phyloP scores from a whole-genome alignment of 1,139 yeast species.

The Suhomyces bribrorum region DNA sequence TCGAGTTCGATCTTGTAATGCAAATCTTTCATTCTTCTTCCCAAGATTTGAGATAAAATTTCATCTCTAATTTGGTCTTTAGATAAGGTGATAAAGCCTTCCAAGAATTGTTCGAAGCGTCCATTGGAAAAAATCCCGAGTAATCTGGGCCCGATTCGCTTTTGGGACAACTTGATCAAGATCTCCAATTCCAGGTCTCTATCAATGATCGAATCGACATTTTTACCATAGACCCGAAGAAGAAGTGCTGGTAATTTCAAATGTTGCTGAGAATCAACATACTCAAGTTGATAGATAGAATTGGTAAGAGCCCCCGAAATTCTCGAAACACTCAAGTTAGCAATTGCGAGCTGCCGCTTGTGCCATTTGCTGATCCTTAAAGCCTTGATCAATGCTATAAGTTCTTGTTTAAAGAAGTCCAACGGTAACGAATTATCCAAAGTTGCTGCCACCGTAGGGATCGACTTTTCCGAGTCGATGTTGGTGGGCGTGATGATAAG shows the following conservation, averaged over 20 bases:
- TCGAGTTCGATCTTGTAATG: conserved; percentile 78
- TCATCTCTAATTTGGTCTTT: conserved; percentile 74
- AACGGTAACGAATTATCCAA: conserved; percentile 75
- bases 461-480: conserved; percentile 30
- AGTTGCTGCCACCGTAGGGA: conserved; percentile 43
- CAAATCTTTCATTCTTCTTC: conserved; percentile 93
- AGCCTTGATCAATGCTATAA: conserved; percentile 63
- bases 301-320: conserved; percentile 94
- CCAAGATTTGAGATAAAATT: conserved; percentile 78
- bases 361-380: conserved; percentile 81
- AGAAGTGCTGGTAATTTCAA: conserved; percentile 50
- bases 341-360: conserved; percentile 39
- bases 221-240: conserved; percentile 87
- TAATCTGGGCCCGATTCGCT: conserved; percentile 84
- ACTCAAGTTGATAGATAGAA: conserved; percentile 72
- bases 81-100: conserved; percentile 73
- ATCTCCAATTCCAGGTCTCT: conserved; percentile 76
- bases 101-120: conserved; percentile 87
- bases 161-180: conserved; percentile 69
- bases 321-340: conserved; percentile 53
- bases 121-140: conserved; percentile 91
- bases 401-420: conserved; percentile 83
- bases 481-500: conserved; percentile 26
- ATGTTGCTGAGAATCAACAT: conserved; percentile 29
- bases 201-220: conserved; percentile 84